Percentiles rank a stretch among this genome's conserved stretches.
Evolutionary conservation across 129 eudicot species (phyloP).

Genomic region (Artemisia argyi): DNA sequence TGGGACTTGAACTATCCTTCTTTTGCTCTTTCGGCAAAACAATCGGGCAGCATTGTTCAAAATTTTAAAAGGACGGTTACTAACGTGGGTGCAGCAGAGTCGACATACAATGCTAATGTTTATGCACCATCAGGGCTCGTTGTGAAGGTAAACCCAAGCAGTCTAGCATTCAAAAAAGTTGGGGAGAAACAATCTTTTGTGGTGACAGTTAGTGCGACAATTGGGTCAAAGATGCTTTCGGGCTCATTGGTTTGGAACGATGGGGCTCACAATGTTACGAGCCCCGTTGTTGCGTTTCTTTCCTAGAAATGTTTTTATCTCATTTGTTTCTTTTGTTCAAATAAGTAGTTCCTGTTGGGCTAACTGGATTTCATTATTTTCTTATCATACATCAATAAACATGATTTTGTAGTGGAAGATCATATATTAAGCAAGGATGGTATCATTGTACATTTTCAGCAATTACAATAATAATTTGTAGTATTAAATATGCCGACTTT

Average conservation of each 20-base stretch:
- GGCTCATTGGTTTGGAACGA: constrained; percentile 69
- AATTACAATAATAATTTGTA: too few species aligned
- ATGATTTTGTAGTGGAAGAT: too few species aligned
- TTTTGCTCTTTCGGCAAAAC: constrained; percentile 27
- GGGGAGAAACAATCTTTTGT: constrained; percentile 46
- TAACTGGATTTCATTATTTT: too few species aligned
- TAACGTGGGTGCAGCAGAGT: constrained; percentile 44
- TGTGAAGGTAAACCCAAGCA: constrained; percentile 39
- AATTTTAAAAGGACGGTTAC: constrained; percentile 47
- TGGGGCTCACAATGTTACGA: constrained; percentile 50
- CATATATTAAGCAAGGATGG: too few species aligned
- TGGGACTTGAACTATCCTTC: constrained; percentile 60
- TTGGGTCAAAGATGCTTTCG: constrained; percentile 24
- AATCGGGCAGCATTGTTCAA: constrained; percentile 13
- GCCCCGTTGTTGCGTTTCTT: constrained; percentile 55
- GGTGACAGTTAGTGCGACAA: constrained; percentile 43
- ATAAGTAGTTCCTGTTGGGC: not conserved
- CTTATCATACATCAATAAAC: too few species aligned
- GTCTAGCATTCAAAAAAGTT: constrained; percentile 31
- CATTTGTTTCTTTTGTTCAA: constrained; percentile 6
- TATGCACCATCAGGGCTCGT: constrained; percentile 38
- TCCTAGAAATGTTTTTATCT: not conserved
- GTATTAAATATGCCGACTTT: too few species aligned
- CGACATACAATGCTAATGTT: constrained; percentile 38
- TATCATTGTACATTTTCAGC: too few species aligned